Evolutionary conservation across 441 rosid species (phyloP), one percentile per base, ranked within the genome.

Genomic region (Adansonia grandidieri): DNA sequence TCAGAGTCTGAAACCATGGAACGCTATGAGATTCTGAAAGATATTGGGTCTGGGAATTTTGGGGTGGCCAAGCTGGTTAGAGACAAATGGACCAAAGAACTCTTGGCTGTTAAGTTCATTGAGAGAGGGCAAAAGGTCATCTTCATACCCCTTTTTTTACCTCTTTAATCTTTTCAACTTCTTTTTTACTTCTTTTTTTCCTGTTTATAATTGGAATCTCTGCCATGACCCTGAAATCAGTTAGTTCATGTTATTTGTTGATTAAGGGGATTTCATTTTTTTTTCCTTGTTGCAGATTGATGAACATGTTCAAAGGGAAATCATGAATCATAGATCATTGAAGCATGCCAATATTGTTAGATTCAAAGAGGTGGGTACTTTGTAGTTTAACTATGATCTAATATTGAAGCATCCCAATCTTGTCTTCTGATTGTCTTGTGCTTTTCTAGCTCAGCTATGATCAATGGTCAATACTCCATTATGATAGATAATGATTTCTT

Each of bases 11-110:
- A 45, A 42, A 65, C 45, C 14, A 90, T 90, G 91, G 94, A 90
- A 71, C 84, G 87, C 37, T 90, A 86, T 75, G 92, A 90, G 84
- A 80, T 88, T 70, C 77, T 86, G 69, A 87, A 82, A 68, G 87
- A 85, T 80, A 89, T 90, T 17, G 92, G 94, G 74, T 85, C 90
- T 51, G 92, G 94, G 51, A 90, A 90, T 68, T 90, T 90, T 68
- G 91, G 89, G 50, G 92, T 87, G 65, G 90, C 94, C 40, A 90
- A 84, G 84, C 84, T 89, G 24, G 87, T 82, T 1, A 84, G 82
- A 80, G 92, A 90, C 76, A 85, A 57, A 69, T 75, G 85, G 80
- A 87, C 82, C 0, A 82, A 78, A 48, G 90, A 89, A 79, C 83
- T 89, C 48, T 81, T 86, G 68, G 94, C 94, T 66, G 89, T 87